These are phyloP conservation scores for Phytopythium litorale DNA, from an alignment of 352 stramenopile species.

Conservation along the genomic window DNA sequence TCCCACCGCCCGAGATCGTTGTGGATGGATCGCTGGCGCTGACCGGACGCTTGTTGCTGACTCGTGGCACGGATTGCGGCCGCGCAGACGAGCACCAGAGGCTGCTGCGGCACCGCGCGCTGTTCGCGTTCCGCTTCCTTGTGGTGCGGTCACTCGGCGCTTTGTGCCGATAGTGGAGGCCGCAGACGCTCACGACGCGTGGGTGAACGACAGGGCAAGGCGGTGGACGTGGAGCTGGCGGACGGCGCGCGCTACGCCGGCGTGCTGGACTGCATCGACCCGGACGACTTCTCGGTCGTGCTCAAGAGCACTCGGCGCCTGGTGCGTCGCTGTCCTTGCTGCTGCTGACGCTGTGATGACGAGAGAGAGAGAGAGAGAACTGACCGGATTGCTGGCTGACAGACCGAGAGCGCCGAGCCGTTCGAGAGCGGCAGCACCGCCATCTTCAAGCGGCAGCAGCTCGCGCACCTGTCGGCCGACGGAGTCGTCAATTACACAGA, in stretches of 20 bases:
- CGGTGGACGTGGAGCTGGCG: constrained; percentile 63
- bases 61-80: neutral
- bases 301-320: constrained; percentile 71
- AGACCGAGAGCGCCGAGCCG: constrained; percentile 28
- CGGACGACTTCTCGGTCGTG: constrained; percentile 80
- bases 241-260: constrained; percentile 62
- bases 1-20: neutral
- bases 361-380: neutral
- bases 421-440: constrained; percentile 76
- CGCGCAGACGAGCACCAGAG: constrained; percentile 52
- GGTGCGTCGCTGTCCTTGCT: constrained; percentile 3
- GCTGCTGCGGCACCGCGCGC: constrained; percentile 64
- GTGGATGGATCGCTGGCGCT: no score
- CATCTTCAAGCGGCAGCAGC: constrained; percentile 65
- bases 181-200: neutral
- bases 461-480: constrained; percentile 60
- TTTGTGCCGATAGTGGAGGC: neutral
- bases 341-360: neutral
- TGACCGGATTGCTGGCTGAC: neutral
- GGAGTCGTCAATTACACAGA: constrained; percentile 66
- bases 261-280: constrained; percentile 78
- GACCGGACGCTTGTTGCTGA: no score
- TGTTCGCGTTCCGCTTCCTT: constrained; percentile 81
- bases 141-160: constrained; percentile 22
- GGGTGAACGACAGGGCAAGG: constrained; percentile 36